Evolutionary conservation across 164 flowering plant species (phyloP).

Genomic region (Santalum album): DNA sequence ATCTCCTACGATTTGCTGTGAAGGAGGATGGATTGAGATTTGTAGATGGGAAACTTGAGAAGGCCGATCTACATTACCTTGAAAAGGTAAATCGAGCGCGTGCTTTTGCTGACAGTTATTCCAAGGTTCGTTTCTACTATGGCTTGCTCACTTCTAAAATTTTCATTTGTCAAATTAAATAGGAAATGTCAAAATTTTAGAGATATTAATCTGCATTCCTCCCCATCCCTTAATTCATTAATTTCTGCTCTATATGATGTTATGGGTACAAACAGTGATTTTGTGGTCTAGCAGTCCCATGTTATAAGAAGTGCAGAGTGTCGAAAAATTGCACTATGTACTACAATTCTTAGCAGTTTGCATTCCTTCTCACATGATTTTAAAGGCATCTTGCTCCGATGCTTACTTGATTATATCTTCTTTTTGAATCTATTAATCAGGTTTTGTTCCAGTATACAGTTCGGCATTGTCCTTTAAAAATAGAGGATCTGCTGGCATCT

Average conservation of each 20-base stretch:
- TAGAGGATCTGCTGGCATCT: slow-evolving; percentile 63
- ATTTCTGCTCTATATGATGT: not conserved
- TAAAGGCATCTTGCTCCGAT: too few relatives aligned
- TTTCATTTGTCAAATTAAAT: not conserved
- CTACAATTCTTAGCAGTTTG: too few relatives aligned
- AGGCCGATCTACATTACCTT: slow-evolving; percentile 65
- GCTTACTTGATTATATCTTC: not conserved
- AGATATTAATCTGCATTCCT: too few relatives aligned
- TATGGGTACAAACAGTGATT: too few relatives aligned
- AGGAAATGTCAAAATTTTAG: not conserved
- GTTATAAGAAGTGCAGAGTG: too few relatives aligned
- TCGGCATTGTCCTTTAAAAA: slow-evolving; percentile 67
- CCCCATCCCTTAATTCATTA: not conserved
- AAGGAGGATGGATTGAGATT: slow-evolving; percentile 62
- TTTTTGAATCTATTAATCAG: slow-evolving; percentile 21
- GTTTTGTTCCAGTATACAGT: slow-evolving; percentile 68
- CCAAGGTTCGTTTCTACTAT: slow-evolving; percentile 52
- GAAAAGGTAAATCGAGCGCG: slow-evolving; percentile 74
- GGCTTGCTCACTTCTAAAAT: not conserved
- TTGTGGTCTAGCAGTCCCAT: too few relatives aligned
- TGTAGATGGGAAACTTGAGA: slow-evolving; percentile 73
- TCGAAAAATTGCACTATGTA: too few relatives aligned
- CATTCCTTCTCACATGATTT: too few relatives aligned
- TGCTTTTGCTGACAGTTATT: slow-evolving; percentile 86
- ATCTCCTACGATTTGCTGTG: slow-evolving; percentile 65